phyloP scores from a whole-genome alignment of 2,329 filamentous ascomycete genomes.

The Fusarium floridanum region DNA sequence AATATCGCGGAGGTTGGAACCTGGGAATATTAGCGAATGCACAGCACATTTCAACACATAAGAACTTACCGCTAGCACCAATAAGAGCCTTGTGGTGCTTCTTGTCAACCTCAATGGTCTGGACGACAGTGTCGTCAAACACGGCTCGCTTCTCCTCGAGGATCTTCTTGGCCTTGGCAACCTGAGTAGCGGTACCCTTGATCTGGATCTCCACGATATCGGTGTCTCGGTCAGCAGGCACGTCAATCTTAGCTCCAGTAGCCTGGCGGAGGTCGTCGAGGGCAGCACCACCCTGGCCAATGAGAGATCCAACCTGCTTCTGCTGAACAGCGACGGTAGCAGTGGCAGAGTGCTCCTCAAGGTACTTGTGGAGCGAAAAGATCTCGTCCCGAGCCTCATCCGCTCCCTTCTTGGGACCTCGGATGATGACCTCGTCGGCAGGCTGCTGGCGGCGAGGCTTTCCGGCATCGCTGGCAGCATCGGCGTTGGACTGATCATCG shows the following conservation, averaged over 20 bases:
- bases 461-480: slow-evolving; percentile 76
- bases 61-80: slow-evolving; percentile 82
- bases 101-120: slow-evolving; percentile 90
- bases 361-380: slow-evolving; percentile 87
- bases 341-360: slow-evolving; percentile 86
- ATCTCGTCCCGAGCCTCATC: slow-evolving; percentile 94
- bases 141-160: slow-evolving; percentile 87
- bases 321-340: slow-evolving; percentile 88
- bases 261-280: slow-evolving; percentile 90
- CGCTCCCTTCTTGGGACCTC: slow-evolving; percentile 92
- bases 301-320: slow-evolving; percentile 92
- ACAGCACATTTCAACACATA: background rate
- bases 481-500: slow-evolving; percentile 79
- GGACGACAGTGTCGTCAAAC: slow-evolving; percentile 90
- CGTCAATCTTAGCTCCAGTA: slow-evolving; percentile 91
- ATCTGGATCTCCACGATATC: slow-evolving; percentile 87
- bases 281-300: slow-evolving; percentile 89
- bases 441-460: slow-evolving; percentile 79
- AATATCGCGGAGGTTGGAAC: slow-evolving; percentile 86
- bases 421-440: slow-evolving; percentile 89
- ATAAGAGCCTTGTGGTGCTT: slow-evolving; percentile 94
- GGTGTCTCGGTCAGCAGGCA: slow-evolving; percentile 83
- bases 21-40: slow-evolving; percentile 61
- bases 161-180: slow-evolving; percentile 91
- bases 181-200: slow-evolving; percentile 91